Percentiles rank a stretch among this genome's conserved stretches.
Evolutionary conservation across 768 basidiomycete species (phyloP).

Genomic region (Boletus vermiculosoides): DNA sequence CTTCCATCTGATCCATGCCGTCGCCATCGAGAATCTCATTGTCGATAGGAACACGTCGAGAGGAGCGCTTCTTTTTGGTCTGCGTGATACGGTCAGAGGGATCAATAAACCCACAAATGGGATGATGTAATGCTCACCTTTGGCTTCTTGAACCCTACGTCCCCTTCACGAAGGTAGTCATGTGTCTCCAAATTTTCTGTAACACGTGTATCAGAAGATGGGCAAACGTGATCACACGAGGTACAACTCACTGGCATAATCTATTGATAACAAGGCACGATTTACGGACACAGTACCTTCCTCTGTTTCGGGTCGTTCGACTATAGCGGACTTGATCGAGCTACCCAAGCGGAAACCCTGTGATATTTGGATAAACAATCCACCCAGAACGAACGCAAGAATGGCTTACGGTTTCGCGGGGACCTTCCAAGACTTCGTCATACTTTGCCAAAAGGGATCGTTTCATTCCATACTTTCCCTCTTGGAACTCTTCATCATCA

Average conservation of each 20-base stretch:
- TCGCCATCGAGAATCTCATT: conserved; percentile 35
- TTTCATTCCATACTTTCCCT: conserved; percentile 75
- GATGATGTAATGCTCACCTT: conserved; percentile 51
- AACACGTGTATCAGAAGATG: conserved; percentile 18
- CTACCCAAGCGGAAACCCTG: conserved; percentile 89
- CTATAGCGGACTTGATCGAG: conserved; percentile 42
- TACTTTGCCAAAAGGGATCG: conserved; percentile 87
- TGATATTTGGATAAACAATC: neutral
- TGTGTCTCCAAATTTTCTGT: conserved; percentile 79
- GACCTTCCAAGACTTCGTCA: conserved; percentile 83
- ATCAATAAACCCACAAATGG: neutral
- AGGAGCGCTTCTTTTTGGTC: conserved; percentile 92
- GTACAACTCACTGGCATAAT: conserved; percentile 77
- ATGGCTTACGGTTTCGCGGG: conserved; percentile 59
- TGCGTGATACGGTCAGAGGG: conserved; percentile 38
- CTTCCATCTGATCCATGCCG: conserved; percentile 57
- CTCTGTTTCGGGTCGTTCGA: conserved; percentile 41
- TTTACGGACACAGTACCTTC: conserved; percentile 63
- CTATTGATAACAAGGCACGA: conserved; percentile 78
- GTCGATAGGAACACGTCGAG: conserved; percentile 51
- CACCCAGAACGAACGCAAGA: conserved; percentile 1
- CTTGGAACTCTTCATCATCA: conserved; percentile 91
- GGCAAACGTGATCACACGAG: neutral
- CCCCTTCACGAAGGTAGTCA: conserved; percentile 92
- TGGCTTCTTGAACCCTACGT: conserved; percentile 92